Base-by-base conservation (phyloP, 2,329 filamentous ascomycete genomes). In the Aspergillus puulaauensis region DNA sequence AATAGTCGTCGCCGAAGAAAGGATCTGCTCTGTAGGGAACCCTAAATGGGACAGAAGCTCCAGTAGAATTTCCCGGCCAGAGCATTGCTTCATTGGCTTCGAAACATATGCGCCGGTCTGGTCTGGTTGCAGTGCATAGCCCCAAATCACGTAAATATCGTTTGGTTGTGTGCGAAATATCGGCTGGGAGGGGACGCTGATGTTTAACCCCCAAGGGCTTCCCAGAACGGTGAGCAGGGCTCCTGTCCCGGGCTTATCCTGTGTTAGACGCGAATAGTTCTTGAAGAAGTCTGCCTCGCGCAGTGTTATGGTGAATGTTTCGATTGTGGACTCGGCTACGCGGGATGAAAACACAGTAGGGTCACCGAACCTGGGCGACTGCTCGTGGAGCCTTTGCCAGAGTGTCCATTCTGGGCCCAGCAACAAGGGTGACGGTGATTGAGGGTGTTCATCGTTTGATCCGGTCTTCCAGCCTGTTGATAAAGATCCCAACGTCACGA, bases 121-220 rank as follows among this genome's bases (percentile, higher is more conserved):
- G 8, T 70, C 68, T 2, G 73, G 71, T 35, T 71, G 67, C 31
- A 77, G 64, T 3, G 69, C 71, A 54, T 77, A 78, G 2, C 74
- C 72, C 71, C 74, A 77, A 44, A 77, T 64, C 12, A 76, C 72
- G 43, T 70, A 59, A 44, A 70, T 65, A 40, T 66, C 63, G 27
- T 57, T 46, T 8, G 67, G 66, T 59, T 78, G 76, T 17, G 68
- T 67, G 49, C 72, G 64, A 59, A 77, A 77, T 56, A 77, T 69
- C 15, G 73, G 74, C 57, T 78, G 75, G 21, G 70, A 68, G 33
- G 73, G 73, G 52, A 78, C 66, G 2, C 73, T 74, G 63, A 75
- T 72, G 49, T 64, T 73, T 55, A 78, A 59, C 7, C 74, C 61
- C 76, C 76, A 78, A 8, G 67, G 68, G 56, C 70, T 75, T 57